These are phyloP conservation scores for Diaporthe ilicicola DNA, from an alignment of 2,329 filamentous ascomycete species.

Conservation along the genomic window DNA sequence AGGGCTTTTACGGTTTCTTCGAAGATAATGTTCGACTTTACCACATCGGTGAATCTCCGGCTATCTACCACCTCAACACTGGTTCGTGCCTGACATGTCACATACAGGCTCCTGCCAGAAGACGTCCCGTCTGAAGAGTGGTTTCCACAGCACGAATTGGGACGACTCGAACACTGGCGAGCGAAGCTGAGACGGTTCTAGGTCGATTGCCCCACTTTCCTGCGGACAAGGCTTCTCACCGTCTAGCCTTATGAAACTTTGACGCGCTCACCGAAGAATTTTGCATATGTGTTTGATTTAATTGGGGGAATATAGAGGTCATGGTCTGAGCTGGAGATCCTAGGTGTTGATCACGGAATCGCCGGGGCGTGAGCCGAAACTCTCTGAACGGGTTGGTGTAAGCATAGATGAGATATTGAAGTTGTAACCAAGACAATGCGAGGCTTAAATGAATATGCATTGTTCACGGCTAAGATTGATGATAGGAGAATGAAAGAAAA, in stretches of 20 bases:
- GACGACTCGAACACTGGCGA: slow-evolving; percentile 9
- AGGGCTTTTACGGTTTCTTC: neutral
- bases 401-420: neutral
- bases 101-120: neutral
- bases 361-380: fast-evolving
- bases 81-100: neutral
- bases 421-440: too few species aligned
- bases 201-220: neutral
- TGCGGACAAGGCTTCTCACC: neutral
- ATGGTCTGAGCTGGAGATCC: neutral
- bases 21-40: neutral
- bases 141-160: neutral
- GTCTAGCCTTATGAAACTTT: neutral
- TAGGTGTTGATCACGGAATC: neutral
- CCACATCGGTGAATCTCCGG: neutral
- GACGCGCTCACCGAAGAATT: neutral
- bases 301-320: neutral
- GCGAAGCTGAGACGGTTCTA: neutral
- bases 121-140: neutral
- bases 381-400: neutral
- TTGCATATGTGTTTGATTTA: too few species aligned
- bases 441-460: too few species aligned
- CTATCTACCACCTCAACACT: neutral
- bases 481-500: too few species aligned
- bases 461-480: too few species aligned